Evolutionary conservation across 2,329 filamentous ascomycete species (phyloP).

Genomic region (Hymenoscyphus linearis): DNA sequence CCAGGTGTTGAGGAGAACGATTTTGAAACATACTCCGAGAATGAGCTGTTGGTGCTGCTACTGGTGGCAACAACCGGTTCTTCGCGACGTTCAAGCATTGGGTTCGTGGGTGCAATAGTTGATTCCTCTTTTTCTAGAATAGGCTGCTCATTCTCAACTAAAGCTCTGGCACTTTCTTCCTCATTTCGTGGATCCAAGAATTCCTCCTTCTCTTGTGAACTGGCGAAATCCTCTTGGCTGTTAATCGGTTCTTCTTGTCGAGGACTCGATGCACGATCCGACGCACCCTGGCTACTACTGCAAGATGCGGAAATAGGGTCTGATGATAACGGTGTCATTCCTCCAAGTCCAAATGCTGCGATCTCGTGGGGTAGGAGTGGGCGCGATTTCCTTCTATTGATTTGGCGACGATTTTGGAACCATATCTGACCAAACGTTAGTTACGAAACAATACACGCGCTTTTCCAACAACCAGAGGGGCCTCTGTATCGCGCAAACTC

Average conservation of each 20-base stretch:
- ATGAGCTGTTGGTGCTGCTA: slow-evolving; percentile 14
- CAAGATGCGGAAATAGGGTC: slow-evolving; percentile 23
- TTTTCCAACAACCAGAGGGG: slow-evolving; percentile 7
- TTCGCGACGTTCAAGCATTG: background rate
- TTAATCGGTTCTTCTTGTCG: slow-evolving; percentile 11
- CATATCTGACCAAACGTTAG: slow-evolving; percentile 64
- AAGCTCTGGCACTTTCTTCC: background rate
- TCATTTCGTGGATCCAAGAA: slow-evolving; percentile 4
- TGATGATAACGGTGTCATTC: slow-evolving; percentile 29
- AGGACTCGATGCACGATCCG: slow-evolving; percentile 14
- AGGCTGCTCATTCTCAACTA: slow-evolving; percentile 3
- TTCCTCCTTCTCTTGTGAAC: slow-evolving; percentile 6
- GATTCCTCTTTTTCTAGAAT: background rate
- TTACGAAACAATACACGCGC: slow-evolving; percentile 14
- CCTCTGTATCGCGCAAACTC: slow-evolving; percentile 33
- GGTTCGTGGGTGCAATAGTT: background rate
- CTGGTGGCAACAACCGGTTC: background rate
- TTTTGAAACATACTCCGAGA: slow-evolving; percentile 20
- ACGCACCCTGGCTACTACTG: slow-evolving; percentile 21
- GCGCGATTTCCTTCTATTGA: slow-evolving; percentile 82
- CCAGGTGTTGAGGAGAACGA: slow-evolving; percentile 32
- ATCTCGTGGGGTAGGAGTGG: slow-evolving; percentile 76
- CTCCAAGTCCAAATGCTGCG: slow-evolving; percentile 51
- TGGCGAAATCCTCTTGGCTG: slow-evolving; percentile 13
- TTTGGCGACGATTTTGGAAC: slow-evolving; percentile 95